phyloP scores from a whole-genome alignment of 2,329 filamentous ascomycete species.

The Apiospora rasikravindrae region DNA sequence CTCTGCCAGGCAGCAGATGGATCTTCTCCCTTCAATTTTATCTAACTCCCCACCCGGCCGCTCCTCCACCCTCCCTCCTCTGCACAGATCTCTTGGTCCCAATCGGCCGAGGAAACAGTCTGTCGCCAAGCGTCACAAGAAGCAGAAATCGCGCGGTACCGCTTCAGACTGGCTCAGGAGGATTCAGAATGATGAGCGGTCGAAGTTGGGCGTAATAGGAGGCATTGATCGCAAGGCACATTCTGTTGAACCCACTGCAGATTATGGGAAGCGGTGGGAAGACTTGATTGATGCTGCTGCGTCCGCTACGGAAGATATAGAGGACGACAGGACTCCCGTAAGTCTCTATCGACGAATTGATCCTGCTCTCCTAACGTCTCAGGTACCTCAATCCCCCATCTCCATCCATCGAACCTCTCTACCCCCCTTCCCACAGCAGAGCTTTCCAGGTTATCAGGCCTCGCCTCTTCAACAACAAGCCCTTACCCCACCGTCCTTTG shows the following conservation, averaged over 20 bases:
- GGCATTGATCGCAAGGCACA: slow-evolving; percentile 78
- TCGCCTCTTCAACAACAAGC: slow-evolving; percentile 92
- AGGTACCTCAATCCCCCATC: slow-evolving; percentile 70
- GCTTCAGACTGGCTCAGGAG: slow-evolving; percentile 70
- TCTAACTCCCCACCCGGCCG: slow-evolving; percentile 80
- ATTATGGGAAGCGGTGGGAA: slow-evolving; percentile 92
- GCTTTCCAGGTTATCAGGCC: slow-evolving; percentile 78
- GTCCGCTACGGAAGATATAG: slow-evolving; percentile 87
- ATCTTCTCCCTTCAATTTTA: slow-evolving; percentile 83
- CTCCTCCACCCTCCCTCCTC: slow-evolving; percentile 85
- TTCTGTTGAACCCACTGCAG: slow-evolving; percentile 82
- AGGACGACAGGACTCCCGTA: slow-evolving; percentile 90
- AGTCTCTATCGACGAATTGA: slow-evolving; percentile 48
- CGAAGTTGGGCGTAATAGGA: slow-evolving; percentile 65
- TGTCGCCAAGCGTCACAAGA: slow-evolving; percentile 83
- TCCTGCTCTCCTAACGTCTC: slow-evolving; percentile 51
- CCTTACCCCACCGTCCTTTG: slow-evolving; percentile 80
- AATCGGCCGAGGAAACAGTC: slow-evolving; percentile 84
- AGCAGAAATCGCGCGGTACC: slow-evolving; percentile 73
- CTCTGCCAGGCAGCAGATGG: slow-evolving; percentile 61
- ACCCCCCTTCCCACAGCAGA: slow-evolving; percentile 65
- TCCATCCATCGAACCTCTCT: slow-evolving; percentile 67
- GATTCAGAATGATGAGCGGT: slow-evolving; percentile 65
- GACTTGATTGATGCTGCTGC: slow-evolving; percentile 93
- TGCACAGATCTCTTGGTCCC: slow-evolving; percentile 74